A percentile compares a stretch with the other conserved stretches of the same genome.
Conservation (phyloP, 148 eudicot species). For the Polygonum maritimum region DNA sequence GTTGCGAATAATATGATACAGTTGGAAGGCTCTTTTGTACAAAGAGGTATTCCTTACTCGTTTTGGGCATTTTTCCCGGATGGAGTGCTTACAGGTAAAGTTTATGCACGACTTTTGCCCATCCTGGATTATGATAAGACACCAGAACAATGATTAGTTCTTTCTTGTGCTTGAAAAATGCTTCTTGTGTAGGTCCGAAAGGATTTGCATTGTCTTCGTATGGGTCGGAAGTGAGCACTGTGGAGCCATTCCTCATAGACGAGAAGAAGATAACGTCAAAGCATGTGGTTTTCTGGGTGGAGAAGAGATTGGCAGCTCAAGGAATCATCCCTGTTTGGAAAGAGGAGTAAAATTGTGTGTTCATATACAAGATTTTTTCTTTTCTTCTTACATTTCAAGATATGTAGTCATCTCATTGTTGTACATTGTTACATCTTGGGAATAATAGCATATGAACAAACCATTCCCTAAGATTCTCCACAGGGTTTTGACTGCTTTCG, state of each 20-base stretch:
- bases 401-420: neutral
- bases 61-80: constrained; percentile 89
- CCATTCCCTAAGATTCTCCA: neutral
- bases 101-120: neutral
- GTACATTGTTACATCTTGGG: neutral
- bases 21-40: constrained; percentile 72
- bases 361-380: neutral
- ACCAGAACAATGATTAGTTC: neutral
- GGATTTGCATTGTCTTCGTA: constrained; percentile 67
- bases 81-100: constrained; percentile 64
- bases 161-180: constrained; percentile 3
- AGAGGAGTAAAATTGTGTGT: constrained; percentile 9
- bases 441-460: neutral
- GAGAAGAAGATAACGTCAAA: constrained; percentile 73
- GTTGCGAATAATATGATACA: constrained; percentile 17
- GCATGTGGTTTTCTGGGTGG: constrained; percentile 83
- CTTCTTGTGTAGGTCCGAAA: constrained; percentile 44
- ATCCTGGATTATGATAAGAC: neutral
- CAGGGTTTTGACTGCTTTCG: no score
- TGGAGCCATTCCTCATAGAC: constrained; percentile 84
- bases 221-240: constrained; percentile 63
- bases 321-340: constrained; percentile 82
- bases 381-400: neutral
- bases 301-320: constrained; percentile 92
- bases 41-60: constrained; percentile 43